Evolutionary conservation across 257 asterid genomes (phyloP), one percentile per base, ranked within the genome.

Genomic region (Lycium ferocissimum): DNA sequence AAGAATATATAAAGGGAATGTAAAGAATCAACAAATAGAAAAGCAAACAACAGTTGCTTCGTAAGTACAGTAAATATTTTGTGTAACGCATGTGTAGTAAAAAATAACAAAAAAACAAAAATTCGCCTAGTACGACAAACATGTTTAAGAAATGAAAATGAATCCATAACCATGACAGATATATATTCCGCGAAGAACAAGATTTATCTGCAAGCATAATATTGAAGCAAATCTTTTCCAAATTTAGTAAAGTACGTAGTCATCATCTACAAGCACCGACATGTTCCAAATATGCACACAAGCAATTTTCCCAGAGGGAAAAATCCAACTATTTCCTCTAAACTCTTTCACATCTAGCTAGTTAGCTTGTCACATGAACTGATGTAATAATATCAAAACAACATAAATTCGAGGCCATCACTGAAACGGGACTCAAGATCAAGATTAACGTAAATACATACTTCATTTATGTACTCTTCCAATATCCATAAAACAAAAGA

Each of bases 391-490:
- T 59, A 3, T 26, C 33, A 75, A 67, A 37, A 69, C 49, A 37
- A 37, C 76, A 15, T 2, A 14, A 17, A 14, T 35, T 12, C 8
- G 45, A 40, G 22, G 49, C 47, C 12, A 37, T 67, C 10, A 69
- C 4, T 37, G 51, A 37, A 37, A 69, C 47, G 22, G 22, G 11
- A 2, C 10, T 1, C 20, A 15, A 7, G 20, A 14, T 15, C 6
- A 38, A 13, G 15, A 70, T 15, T 15, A 38, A 38, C 1, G 22
- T 53, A 26, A 51, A 53, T 14, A 76, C 8, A 9, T 53, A 76
- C 4, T 75, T 76, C 82, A 53, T 76, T 53, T 53, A 18, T 76
- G 65, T 76, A 26, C 47, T 76, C 14, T 76, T 76, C 22, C 82
- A 51, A 7, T 54, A 51, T 13, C 47, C 47, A 76, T 47, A 7